Base-by-base conservation (phyloP, 1,284 basidiomycete genomes). In the Thelephora terrestris region DNA sequence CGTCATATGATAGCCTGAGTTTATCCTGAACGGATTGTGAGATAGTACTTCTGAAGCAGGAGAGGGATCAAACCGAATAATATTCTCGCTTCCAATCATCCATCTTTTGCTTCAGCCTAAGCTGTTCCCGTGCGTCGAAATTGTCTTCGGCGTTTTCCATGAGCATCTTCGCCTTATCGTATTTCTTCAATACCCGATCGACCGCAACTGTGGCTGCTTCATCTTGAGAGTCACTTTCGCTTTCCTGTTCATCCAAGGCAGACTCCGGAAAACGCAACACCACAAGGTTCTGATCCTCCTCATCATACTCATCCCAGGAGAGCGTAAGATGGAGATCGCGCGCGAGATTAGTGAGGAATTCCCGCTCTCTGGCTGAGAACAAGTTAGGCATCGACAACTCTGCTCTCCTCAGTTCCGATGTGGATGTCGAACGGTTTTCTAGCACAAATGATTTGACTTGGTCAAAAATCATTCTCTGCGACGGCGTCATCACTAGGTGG, bases 81-180 rank as follows among this genome's bases (percentile, higher is more conserved):
- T 99, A 98, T 3, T 67, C 69, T 50, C 78, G 70, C 71, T 99
- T 99, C 91, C 92, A 97, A 56, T 88, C 82, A 43, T 82, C 79
- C 83, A 99, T 90, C 69, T 89, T 91, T 58, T 86, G 79, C 55
- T 80, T 75, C 32, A 95, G 56, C 38, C 78, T 80, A 57, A 74
- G 65, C 61, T 91, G 85, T 58, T 91, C 74, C 46, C 85, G 73
- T 49, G 79, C 78, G 56, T 92, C 90, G 58, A 89, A 87, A 45
- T 81, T 84, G 4, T 77, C 81, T 27, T 76, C 76, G 51, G 79
- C 80, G 39, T 82, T 79, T 39, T 82, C 80, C 48, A 76, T 73
- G 56, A 76, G 69, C 12, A 91, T 78, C 39, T 81, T 83, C 16
- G 93, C 91, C 63, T 85, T 88, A 56, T 81, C 79, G 60, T 97